These are phyloP conservation scores for Exsudoporus frostii DNA, from an alignment of 768 basidiomycete species.

Conservation along the genomic window DNA sequence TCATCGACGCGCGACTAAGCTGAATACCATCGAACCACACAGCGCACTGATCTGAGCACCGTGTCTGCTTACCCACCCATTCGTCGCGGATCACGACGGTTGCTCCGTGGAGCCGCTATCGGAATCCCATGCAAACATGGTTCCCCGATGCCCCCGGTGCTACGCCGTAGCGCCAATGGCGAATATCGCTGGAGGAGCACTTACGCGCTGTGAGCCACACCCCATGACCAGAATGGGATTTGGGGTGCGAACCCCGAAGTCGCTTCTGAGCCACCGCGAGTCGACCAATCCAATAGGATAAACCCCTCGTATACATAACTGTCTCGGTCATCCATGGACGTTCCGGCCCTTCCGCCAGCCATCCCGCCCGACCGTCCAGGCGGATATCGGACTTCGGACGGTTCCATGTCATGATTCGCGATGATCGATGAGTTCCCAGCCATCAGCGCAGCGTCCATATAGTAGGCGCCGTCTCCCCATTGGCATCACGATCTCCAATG, in stretches of 20 bases:
- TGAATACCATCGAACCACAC: neutral
- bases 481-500: constrained; percentile 1
- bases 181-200: constrained; percentile 2
- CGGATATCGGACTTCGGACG: constrained; percentile 13
- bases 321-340: neutral
- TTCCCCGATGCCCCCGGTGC: neutral
- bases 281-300: constrained; percentile 8
- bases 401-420: neutral
- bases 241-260: constrained; percentile 5
- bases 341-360: neutral
- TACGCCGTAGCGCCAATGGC: constrained; percentile 5
- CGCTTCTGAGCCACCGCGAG: constrained; percentile 1
- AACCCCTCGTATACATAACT: constrained; percentile 4
- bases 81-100: constrained; percentile 15
- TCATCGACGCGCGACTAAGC: neutral
- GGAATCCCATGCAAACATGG: neutral
- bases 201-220: neutral
- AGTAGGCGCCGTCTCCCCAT: neutral
- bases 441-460: neutral
- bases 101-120: constrained; percentile 10
- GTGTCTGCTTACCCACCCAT: neutral
- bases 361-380: neutral
- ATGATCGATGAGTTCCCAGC: neutral
- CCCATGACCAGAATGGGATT: constrained; percentile 7
- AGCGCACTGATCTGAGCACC: neutral